Percentiles rank a stretch among this genome's conserved stretches.
phyloP scores from a whole-genome alignment of 495 filamentous ascomycete genomes.

The Penicillium psychrofluorescens region DNA sequence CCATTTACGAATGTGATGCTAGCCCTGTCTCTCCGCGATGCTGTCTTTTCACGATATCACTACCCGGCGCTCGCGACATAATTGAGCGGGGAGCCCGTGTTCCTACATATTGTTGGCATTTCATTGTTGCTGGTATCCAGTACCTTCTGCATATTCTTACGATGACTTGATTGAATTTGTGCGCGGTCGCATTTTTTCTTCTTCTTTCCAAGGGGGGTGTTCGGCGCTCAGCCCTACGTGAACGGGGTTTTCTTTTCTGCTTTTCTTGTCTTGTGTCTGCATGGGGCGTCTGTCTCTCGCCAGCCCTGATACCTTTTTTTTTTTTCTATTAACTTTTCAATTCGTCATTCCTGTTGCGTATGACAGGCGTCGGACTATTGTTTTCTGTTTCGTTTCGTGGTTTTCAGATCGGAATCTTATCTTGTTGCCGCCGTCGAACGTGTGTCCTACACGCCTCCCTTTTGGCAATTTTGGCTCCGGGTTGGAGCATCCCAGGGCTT shows the following conservation, averaged over 20 bases:
- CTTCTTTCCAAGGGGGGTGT: constrained; percentile 28
- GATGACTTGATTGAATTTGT: constrained; percentile 37
- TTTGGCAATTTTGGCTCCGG: constrained; percentile 2
- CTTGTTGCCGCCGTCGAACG: constrained; percentile 8
- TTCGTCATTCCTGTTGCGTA: constrained; percentile 14
- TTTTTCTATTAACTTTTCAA: constrained; percentile 18
- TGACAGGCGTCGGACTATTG: constrained; percentile 28
- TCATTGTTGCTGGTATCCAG: constrained; percentile 36
- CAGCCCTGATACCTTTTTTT: constrained; percentile 27
- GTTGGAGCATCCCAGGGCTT: background rate
- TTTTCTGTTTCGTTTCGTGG: constrained; percentile 9
- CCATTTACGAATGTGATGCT: constrained; percentile 21
- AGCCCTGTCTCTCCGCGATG: constrained; percentile 18
- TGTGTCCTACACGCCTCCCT: constrained; percentile 2
- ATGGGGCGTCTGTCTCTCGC: constrained; percentile 20
- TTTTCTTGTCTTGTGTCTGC: constrained; percentile 19
- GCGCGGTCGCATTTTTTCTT: constrained; percentile 35
- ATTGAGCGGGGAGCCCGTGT: constrained; percentile 22
- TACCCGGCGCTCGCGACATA: constrained; percentile 6
- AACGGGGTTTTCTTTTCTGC: constrained; percentile 6
- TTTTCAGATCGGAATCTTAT: constrained; percentile 20
- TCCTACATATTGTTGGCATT: constrained; percentile 39
- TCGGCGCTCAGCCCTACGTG: constrained; percentile 27
- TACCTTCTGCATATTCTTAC: constrained; percentile 42
- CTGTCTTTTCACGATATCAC: constrained; percentile 21